Evolutionary conservation across 1,284 basidiomycete species (phyloP), one percentile per base, ranked within the genome.

Genomic region (Rhodotorula sp.): DNA sequence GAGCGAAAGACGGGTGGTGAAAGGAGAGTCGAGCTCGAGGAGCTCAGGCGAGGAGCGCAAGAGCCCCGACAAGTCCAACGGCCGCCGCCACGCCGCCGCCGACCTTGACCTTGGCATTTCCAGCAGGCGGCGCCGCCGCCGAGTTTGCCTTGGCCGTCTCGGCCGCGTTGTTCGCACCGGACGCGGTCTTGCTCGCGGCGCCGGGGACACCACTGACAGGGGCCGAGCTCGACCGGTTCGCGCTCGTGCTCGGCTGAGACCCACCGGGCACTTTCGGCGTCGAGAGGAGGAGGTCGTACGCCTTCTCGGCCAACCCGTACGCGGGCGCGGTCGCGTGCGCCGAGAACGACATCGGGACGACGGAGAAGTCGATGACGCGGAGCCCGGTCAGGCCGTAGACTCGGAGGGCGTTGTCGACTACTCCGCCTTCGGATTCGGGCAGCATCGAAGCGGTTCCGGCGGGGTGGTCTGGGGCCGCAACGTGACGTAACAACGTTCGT

Each of bases 301-400:
- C 72, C 13, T 60, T 62, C 30, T 74, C 72, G 20, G 67, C 64
- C 44, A 69, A 57, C 1, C 72, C 72, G 59, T 74, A 69, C 24
- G 64, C 31, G 4, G 72, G 70, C 0, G 65, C 63, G 7, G 69
- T 73, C 64, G 63, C 65, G 28, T 69, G 69, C 1, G 72, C 69
- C 5, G 55, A 59, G 26, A 71, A 51, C 1, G 61, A 54, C n/a
- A 74, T 31, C 4, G 73, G 73, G 31, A 74, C 67, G 52, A 72
- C 77, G 0, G 72, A 74, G 8, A 81, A 78, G 65, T 83, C 82
- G 54, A 81, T 77, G 22, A 82, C 79, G 53, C 81, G 78, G 74
- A 91, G 82, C 81, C 89, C 89, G 78, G 83, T 77, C 8, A 88
- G 87, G 63, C 88, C 89, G 79, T 86, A 89, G 59, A 92, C 90